phyloP scores from a whole-genome alignment of 352 stramenopile species.

The Thalassiosira livingstoniorum region DNA sequence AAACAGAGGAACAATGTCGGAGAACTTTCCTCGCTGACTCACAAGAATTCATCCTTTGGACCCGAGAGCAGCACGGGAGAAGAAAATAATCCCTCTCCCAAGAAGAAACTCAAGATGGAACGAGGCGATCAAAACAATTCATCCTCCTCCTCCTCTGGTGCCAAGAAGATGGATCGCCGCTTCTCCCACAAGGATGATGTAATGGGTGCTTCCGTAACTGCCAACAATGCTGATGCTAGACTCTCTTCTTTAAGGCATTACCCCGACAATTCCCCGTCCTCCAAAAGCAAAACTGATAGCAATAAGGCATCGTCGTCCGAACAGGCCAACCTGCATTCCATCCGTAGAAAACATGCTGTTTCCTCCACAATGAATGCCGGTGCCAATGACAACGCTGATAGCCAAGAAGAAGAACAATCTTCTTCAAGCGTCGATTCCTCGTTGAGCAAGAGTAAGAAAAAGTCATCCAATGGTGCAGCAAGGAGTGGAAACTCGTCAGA shows the following conservation, averaged over 20 bases:
- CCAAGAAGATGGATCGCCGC: constrained; percentile 52
- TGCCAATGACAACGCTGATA: not conserved
- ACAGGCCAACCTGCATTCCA: not conserved
- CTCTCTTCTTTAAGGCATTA: constrained; percentile 79
- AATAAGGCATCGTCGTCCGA: not conserved
- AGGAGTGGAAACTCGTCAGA: constrained; percentile 67
- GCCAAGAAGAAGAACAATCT: constrained; percentile 35
- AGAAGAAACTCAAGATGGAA: constrained; percentile 10
- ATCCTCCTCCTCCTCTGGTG: constrained; percentile 68
- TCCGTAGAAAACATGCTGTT: constrained; percentile 30
- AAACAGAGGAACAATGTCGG: too few species aligned
- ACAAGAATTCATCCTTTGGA: constrained; percentile 46
- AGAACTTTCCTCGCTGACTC: constrained; percentile 40
- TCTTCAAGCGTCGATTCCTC: constrained; percentile 39
- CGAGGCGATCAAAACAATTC: not conserved
- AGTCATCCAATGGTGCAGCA: not conserved
- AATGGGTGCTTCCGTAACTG: constrained; percentile 79
- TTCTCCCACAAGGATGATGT: constrained; percentile 82
- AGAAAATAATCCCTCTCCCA: not conserved
- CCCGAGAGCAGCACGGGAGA: constrained; percentile 1
- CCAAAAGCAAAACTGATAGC: too few species aligned
- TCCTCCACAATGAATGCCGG: not conserved
- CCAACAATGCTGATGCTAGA: constrained; percentile 82
- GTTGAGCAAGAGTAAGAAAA: constrained; percentile 34
- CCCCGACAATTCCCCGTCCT: constrained; percentile 20